Percentiles rank a stretch among this genome's conserved stretches.
These are phyloP conservation scores for Wickerhamomyces kurtzmanii DNA, from an alignment of 805 yeast genomes.

Conservation along the genomic window DNA sequence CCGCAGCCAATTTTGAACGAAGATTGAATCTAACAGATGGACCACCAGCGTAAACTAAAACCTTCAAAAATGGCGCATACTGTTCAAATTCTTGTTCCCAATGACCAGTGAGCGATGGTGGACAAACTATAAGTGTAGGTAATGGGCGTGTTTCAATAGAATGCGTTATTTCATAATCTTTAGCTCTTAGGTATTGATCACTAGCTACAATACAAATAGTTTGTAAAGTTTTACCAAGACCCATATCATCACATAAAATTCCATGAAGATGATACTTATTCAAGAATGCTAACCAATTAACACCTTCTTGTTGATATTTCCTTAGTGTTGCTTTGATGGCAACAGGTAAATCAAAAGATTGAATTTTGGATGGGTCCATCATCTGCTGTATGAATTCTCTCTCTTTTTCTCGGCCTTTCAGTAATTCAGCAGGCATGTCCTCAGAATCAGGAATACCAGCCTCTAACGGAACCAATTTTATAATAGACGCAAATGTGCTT, in stretches of 20 bases:
- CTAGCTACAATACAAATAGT: slow-evolving; percentile 95
- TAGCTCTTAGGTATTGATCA: slow-evolving; percentile 81
- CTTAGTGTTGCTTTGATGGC: slow-evolving; percentile 87
- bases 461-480: slow-evolving; percentile 91
- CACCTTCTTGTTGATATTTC: slow-evolving; percentile 96
- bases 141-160: slow-evolving; percentile 61
- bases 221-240: slow-evolving; percentile 93
- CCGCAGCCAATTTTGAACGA: slow-evolving; percentile 37
- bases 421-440: slow-evolving; percentile 75
- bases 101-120: slow-evolving; percentile 96
- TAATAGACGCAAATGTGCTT: slow-evolving; percentile 92
- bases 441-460: slow-evolving; percentile 95
- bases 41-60: slow-evolving; percentile 87
- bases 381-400: slow-evolving; percentile 92
- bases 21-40: slow-evolving; percentile 61
- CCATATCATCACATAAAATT: slow-evolving; percentile 98
- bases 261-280: slow-evolving; percentile 96
- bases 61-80: slow-evolving; percentile 80
- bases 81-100: slow-evolving; percentile 95
- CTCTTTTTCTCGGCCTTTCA: slow-evolving; percentile 87
- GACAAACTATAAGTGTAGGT: slow-evolving; percentile 86
- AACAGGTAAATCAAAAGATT: slow-evolving; percentile 83
- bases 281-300: slow-evolving; percentile 93
- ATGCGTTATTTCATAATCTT: slow-evolving; percentile 49
- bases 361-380: slow-evolving; percentile 93